Conservation (phyloP, 345 rosid species). For the Jatropha curcas region DNA sequence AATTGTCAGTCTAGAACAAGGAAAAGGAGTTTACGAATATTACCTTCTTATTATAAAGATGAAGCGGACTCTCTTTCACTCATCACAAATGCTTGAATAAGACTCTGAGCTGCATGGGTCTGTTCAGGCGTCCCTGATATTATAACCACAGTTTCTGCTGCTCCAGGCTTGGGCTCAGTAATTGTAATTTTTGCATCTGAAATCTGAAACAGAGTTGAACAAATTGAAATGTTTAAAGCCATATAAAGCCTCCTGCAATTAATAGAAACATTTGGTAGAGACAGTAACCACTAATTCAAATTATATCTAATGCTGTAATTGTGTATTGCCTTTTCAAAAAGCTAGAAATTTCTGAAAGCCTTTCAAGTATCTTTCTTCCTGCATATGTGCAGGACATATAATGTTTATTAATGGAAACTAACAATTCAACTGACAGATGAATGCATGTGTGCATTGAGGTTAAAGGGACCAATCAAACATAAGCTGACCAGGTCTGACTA, state of each 20-base stretch:
- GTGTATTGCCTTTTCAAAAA: no score
- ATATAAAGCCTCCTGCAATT: not conserved
- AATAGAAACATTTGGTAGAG: not conserved
- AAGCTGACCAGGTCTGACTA: no score
- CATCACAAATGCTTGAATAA: conserved; percentile 80
- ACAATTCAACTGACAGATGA: not conserved
- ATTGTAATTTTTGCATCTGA: conserved; percentile 68
- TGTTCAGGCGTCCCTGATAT: conserved; percentile 86
- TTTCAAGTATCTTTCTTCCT: no score
- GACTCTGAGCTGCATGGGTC: conserved; percentile 80
- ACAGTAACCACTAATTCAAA: not conserved
- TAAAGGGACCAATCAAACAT: no score
- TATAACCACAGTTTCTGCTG: conserved; percentile 55
- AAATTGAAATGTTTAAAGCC: conserved; percentile 7
- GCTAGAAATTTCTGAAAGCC: no score
- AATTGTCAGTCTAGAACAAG: not conserved
- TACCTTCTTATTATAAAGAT: conserved; percentile 18
- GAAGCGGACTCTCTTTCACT: conserved; percentile 54
- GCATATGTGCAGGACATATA: no score
- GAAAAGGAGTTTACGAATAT: not conserved
- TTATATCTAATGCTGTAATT: not conserved
- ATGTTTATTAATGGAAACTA: no score
- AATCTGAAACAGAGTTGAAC: conserved; percentile 37
- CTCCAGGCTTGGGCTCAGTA: conserved; percentile 60
- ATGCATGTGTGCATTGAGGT: no score